Base-by-base conservation (phyloP, 1,139 yeast species). In the Keqinozyma sinolaborantium region DNA sequence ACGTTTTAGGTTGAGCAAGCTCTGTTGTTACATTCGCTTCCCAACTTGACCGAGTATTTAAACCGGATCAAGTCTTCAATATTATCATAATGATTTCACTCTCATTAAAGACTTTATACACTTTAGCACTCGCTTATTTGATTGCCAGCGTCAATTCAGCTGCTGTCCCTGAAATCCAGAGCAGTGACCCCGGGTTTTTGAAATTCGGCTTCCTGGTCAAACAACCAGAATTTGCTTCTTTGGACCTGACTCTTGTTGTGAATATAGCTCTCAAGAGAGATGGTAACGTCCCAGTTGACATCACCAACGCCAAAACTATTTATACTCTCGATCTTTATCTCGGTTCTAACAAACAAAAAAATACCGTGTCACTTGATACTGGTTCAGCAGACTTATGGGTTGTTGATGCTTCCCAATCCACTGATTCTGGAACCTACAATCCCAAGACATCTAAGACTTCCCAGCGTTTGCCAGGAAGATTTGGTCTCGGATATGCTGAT, bases 331-430 rank as follows among this genome's bases (percentile, higher is more conserved):
- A 55, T 10, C 40, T 75, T 33, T 38, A 45, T 25, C 41, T 64
- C 28, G 74, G 74, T 4, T 54, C 66, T 14, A 47, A 58, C 26
- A 29, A 45, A 14, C 60, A 64, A 31, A 32, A 48, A 23, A 56
- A 59, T 23, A 44, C 48, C 9, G 70, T 65, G 5, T 52, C 61
- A 37, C 57, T 82, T 26, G 88, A 81, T 48, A 79, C 87, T 4
- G 87, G 87, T 0, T 78, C 85, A 3, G 67, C 83, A 5, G 88
- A 81, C 51, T 57, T 80, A 41, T 81, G 87, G 87, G 73, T 79
- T 27, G 44, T 47, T 24, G 42, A 41, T 26, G 16, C 25, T 16
- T 9, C 14, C n/a, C n/a, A n/a, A n/a, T n/a, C n/a, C n/a, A n/a
- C n/a, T n/a, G 12, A 25, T 3, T 39, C 35, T n/a, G 50, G 49